Evolutionary conservation across 2,329 filamentous ascomycete genomes (phyloP), one percentile per base, ranked within the genome.

Genomic region (Pseudofabraea citricarpa): DNA sequence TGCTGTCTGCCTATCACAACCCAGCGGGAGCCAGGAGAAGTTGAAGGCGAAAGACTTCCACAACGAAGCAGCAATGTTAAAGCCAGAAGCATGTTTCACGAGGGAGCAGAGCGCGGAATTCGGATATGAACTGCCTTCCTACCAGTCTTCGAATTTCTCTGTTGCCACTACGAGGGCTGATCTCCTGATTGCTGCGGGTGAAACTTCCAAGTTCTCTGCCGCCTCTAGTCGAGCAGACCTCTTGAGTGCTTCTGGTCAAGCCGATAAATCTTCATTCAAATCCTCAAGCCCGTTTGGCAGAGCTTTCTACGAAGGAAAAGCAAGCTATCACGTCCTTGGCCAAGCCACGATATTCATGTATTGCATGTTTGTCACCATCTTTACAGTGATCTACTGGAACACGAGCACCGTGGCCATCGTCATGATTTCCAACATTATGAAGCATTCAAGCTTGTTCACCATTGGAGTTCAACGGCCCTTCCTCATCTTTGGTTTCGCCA

Each of bases 341-440:
- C 69, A 68, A 8, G 64, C 64, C 43, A 57, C 64, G 9, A 76
- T 77, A 49, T 70, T 74, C 54, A 57, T 65, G 44, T 78, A 78
- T 58, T 75, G 71, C 1, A 59, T 65, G 9, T 58, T 70, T 49
- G 64, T 69, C 39, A 66, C 66, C 8, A 60, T 77, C 27, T 61
- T 73, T 47, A 69, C 68, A 3, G 60, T 66, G 0, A 60, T 74
- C 38, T 77, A 68, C 59, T 79, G 75, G 75, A 71, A 75, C 51
- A 62, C 69, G 1, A 63, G 69, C 2, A 70, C 64, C 26, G 67
- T 77, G 22, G 64, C 68, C 2, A 65, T 72, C 0, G 65, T 75
- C 20, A 52, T 75, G 32, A 61, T 71, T 31, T 61, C 69, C 21
- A 43, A 40, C 5, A 43, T 62, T 36, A 53, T 65, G 20, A 52